phyloP scores from a whole-genome alignment of 495 filamentous ascomycete species.

The Pyronema omphalodes region DNA sequence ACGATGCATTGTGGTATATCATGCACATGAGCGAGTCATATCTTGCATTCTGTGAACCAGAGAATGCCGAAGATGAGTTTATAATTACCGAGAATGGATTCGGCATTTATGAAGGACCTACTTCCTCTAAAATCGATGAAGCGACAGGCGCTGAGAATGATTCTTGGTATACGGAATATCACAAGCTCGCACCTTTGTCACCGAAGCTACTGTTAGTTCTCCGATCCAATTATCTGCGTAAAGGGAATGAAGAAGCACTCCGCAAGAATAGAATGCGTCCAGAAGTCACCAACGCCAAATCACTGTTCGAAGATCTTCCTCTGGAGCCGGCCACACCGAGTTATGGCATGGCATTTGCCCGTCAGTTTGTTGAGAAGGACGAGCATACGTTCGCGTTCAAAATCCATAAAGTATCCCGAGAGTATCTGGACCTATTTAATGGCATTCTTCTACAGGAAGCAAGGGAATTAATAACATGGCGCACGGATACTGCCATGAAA shows the following conservation, averaged over 20 bases:
- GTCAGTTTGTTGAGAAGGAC: background rate
- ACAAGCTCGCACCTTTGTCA: conserved; percentile 33
- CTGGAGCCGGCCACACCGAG: background rate
- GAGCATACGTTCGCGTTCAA: conserved; percentile 4
- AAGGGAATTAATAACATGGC: conserved; percentile 2
- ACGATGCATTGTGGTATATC: conserved; percentile 31
- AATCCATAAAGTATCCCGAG: background rate
- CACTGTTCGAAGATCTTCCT: conserved; percentile 9
- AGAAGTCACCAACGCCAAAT: conserved; percentile 3
- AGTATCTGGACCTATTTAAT: conserved; percentile 1
- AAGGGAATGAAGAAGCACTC: conserved; percentile 3
- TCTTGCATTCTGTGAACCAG: conserved; percentile 31
- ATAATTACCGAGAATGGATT: conserved; percentile 33
- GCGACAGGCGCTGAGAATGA: conserved; percentile 4
- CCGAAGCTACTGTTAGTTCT: conserved; percentile 34
- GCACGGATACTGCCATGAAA: conserved; percentile 1
- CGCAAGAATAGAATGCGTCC: conserved; percentile 1
- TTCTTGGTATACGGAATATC: conserved; percentile 25
- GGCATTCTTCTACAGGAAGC: conserved; percentile 5
- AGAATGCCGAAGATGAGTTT: conserved; percentile 28
- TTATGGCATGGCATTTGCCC: background rate
- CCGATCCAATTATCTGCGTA: conserved; percentile 22
- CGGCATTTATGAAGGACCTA: conserved; percentile 32
- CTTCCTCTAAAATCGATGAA: background rate
- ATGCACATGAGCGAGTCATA: conserved; percentile 26